These are phyloP conservation scores for Lepiota venenata DNA, from an alignment of 768 basidiomycete species.

Conservation along the genomic window DNA sequence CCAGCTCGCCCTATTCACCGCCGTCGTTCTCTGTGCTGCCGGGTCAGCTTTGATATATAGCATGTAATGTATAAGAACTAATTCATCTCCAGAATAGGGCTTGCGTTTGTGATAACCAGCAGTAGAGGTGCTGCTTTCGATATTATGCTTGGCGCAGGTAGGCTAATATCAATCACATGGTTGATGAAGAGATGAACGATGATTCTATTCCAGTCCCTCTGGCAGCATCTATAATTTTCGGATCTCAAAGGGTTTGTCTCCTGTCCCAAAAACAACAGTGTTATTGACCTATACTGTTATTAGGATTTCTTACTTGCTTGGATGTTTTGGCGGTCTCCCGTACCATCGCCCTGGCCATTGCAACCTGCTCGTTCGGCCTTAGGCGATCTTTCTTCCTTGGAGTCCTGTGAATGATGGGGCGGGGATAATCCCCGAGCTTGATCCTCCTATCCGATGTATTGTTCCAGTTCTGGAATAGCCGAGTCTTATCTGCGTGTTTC, in stretches of 20 bases:
- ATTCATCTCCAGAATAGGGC: background rate
- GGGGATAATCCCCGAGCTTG: too few relatives aligned
- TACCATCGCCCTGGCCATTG: background rate
- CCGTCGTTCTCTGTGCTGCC: background rate
- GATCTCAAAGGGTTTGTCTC: conserved; percentile 3
- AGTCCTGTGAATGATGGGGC: background rate
- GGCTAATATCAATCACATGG: background rate
- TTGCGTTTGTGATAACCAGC: background rate
- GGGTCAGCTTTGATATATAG: background rate
- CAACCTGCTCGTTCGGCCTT: background rate
- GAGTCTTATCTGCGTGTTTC: too few relatives aligned
- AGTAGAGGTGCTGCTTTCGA: conserved; percentile 1
- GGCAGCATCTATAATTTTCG: conserved; percentile 1
- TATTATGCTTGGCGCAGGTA: conserved; percentile 1
- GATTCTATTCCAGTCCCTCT: background rate
- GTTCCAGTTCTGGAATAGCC: too few relatives aligned
- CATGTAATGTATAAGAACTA: too few relatives aligned
- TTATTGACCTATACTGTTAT: background rate
- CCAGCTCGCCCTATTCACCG: conserved; percentile 2
- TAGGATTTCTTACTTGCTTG: conserved; percentile 5
- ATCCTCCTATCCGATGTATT: too few relatives aligned
- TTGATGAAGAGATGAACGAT: background rate
- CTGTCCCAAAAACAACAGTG: background rate
- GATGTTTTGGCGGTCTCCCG: conserved; percentile 1
- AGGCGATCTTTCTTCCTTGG: background rate